Evolutionary conservation across 306 rosid genomes (phyloP).

Genomic region (Cicer chorassanicum): DNA sequence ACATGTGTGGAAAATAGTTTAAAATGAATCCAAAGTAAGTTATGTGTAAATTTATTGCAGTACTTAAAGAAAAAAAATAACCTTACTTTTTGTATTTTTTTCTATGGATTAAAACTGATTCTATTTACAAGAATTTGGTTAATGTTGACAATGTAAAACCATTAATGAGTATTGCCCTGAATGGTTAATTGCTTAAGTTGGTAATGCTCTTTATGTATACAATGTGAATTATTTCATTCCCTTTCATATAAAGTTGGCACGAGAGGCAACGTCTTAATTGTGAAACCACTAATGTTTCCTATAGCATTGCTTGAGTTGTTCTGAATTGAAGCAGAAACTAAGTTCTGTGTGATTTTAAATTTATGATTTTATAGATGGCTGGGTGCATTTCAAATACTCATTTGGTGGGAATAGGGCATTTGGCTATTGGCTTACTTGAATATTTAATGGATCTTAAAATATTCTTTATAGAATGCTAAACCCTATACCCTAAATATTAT

Average conservation of each 20-base stretch:
- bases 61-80: too few relatives aligned
- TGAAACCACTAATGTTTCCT: background rate
- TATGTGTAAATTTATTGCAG: too few relatives aligned
- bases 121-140: too few relatives aligned
- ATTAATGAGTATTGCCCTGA: too few relatives aligned
- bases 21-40: too few relatives aligned
- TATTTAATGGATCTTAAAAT: constrained; percentile 8
- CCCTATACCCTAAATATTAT: background rate
- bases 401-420: background rate
- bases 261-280: background rate
- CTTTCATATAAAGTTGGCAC: background rate
- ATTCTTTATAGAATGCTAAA: constrained; percentile 11
- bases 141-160: too few relatives aligned
- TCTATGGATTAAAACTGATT: too few relatives aligned
- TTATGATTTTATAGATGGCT: constrained; percentile 4
- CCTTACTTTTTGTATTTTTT: too few relatives aligned
- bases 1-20: too few relatives aligned
- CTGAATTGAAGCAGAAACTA: constrained; percentile 27
- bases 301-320: constrained; percentile 21
- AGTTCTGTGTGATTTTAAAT: background rate
- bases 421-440: background rate
- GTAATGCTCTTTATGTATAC: too few relatives aligned
- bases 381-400: background rate
- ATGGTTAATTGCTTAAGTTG: too few relatives aligned
- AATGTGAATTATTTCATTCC: too few relatives aligned